Conservation (phyloP, 2,329 filamentous ascomycete species). For the Pyrenophora tritici-repentis region DNA sequence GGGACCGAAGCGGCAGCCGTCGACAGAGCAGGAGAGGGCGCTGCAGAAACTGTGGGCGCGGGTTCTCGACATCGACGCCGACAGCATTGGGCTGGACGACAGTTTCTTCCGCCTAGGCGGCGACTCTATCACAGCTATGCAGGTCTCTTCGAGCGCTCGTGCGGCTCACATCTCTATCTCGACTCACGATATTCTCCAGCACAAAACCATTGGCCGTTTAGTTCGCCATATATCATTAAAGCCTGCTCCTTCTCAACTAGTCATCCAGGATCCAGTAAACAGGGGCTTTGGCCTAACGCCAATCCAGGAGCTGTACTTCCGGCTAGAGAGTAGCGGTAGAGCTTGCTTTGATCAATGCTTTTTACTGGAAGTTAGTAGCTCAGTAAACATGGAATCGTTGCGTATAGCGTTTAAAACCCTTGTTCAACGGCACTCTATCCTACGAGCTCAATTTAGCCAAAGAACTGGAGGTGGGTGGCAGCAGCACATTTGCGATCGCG, state of each 20-base stretch:
- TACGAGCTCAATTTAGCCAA: neutral
- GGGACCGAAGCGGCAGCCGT: too few relatives aligned
- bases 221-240: neutral
- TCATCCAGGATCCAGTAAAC: neutral
- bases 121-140: too few relatives aligned
- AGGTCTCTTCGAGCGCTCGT: too few relatives aligned
- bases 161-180: neutral
- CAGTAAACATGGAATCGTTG: neutral
- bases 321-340: neutral
- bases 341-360: neutral
- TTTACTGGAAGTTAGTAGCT: neutral
- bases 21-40: too few relatives aligned
- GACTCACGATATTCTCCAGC: neutral
- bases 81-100: too few relatives aligned
- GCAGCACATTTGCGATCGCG: neutral
- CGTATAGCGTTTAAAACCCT: neutral
- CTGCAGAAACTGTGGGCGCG: too few relatives aligned
- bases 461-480: neutral
- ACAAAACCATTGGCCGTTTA: neutral
- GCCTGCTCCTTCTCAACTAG: neutral
- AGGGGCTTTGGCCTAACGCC: neutral
- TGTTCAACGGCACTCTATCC: neutral
- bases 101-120: too few relatives aligned
- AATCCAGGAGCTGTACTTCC: neutral
- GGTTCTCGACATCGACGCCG: too few relatives aligned